Base-by-base conservation (phyloP, 768 basidiomycete species). In the Lactarius quietus region DNA sequence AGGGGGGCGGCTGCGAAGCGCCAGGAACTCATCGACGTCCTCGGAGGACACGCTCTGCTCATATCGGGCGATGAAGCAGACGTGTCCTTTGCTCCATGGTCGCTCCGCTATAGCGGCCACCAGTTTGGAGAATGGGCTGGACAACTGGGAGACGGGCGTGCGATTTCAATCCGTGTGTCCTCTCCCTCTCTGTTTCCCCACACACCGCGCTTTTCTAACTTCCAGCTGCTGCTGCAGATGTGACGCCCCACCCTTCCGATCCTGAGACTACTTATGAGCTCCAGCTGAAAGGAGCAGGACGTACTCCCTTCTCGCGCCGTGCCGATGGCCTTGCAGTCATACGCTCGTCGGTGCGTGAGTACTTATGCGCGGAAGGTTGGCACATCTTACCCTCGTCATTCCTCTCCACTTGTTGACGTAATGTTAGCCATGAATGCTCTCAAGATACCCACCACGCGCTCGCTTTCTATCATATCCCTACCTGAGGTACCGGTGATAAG, bases 271-370 rank as follows among this genome's bases (percentile, higher is more conserved):
- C 78, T 0, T 90, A 88, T 71, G 97, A 99, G 72, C 80, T 99
- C 10, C 97, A 98, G 75, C 84, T 99, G 69, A 99, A 98, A 74
- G 97, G 97, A 1, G 85, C 89, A 0, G 97, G 97, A 0, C 82
- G 97, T 14, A 98, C 96, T 1, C 95, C 97, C 0, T 98, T 95
- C 77, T 92, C 93, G 0, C 84, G 97, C 29, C 83, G 81, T 59
- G 96, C 97, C 3, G 97, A 98, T 74, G 97, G 97, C 0, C 82
- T 99, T 20, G 97, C 97, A 0, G 96, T 98, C 3, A 76, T 95
- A n/a, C 87, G 97, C 31, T 95, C 93, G 48, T 95, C 93, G 6
- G 87, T 98, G 33, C 87, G 96, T 55, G 97, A 98, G 77, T 98
- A 88, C 70, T 84, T 98, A 10, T 90, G 93, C 51, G 90, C 93